These are phyloP conservation scores for Cornus controversa DNA, from an alignment of 148 eudicot species.

Conservation along the genomic window DNA sequence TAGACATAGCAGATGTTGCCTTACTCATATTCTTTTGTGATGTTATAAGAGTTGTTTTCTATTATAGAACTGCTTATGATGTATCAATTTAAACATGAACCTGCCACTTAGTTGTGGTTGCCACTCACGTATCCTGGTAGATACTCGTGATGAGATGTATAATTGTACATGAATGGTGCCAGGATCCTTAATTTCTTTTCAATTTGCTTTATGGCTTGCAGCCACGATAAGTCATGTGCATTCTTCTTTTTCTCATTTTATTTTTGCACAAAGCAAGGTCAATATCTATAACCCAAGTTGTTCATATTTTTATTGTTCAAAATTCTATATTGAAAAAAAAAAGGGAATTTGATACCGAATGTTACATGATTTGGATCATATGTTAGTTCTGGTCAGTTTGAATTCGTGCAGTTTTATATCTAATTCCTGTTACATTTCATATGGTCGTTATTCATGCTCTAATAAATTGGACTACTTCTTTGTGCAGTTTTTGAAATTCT, in stretches of 20 bases:
- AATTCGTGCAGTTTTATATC: background rate
- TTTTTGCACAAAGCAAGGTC: background rate
- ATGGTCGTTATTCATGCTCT: background rate
- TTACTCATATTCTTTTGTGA: background rate
- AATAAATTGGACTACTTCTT: background rate
- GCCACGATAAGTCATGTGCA: background rate
- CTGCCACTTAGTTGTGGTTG: background rate
- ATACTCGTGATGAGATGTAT: background rate
- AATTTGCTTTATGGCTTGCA: background rate
- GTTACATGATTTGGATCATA: background rate
- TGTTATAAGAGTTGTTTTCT: background rate
- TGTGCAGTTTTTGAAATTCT: too few species aligned
- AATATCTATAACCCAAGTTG: background rate
- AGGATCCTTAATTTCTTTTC: background rate
- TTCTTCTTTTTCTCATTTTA: background rate
- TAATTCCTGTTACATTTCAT: background rate
- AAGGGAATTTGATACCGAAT: background rate
- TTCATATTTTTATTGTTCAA: background rate
- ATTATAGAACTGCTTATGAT: background rate
- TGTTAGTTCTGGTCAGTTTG: background rate
- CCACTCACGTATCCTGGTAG: background rate
- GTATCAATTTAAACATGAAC: background rate
- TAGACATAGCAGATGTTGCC: too few species aligned
- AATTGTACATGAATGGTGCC: background rate
- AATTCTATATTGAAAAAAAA: too few species aligned